Evolutionary conservation across 352 stramenopile species (phyloP).

Genomic region (Globisporangium recalcitrans): DNA sequence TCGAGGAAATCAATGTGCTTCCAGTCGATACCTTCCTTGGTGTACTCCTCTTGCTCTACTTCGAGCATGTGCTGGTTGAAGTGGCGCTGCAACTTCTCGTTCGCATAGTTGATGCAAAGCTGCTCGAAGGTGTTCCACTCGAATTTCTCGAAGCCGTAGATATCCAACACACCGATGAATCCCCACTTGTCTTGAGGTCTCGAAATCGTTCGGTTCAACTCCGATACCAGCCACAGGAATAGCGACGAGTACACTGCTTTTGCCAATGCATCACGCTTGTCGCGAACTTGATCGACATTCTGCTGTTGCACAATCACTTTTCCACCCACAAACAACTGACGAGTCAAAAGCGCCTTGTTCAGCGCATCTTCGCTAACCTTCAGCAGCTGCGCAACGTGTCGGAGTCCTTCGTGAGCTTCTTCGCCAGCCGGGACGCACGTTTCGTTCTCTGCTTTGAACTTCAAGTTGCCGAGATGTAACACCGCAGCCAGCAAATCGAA

Average conservation of each 20-base stretch:
- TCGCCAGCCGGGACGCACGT: conserved; percentile 56
- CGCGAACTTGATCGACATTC: conserved; percentile 80
- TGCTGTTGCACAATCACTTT: conserved; percentile 90
- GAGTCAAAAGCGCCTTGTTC: conserved; percentile 67
- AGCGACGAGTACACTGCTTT: conserved; percentile 92
- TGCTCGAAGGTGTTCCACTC: conserved; percentile 95
- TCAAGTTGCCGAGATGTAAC: conserved; percentile 83
- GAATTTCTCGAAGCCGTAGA: conserved; percentile 98
- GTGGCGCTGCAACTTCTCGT: conserved; percentile 92
- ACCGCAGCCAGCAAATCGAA: conserved; percentile 86
- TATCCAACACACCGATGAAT: conserved; percentile 95
- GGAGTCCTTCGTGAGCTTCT: conserved; percentile 37
- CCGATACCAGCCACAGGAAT: conserved; percentile 88
- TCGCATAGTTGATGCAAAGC: conserved; percentile 95
- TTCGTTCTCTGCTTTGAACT: conserved; percentile 83
- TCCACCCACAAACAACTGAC: conserved; percentile 82
- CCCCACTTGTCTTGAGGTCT: conserved; percentile 75
- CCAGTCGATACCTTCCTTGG: conserved; percentile 93
- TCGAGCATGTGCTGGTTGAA: conserved; percentile 96
- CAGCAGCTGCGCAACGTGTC: conserved; percentile 67
- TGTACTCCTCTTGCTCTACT: conserved; percentile 97
- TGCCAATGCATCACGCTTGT: conserved; percentile 86
- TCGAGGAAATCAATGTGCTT: conserved; percentile 91
- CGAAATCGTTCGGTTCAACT: conserved; percentile 89
- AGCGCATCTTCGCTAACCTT: conserved; percentile 75